Evolutionary conservation across 805 yeast species (phyloP).

Genomic region (Sugiyamaella chiloensis): DNA sequence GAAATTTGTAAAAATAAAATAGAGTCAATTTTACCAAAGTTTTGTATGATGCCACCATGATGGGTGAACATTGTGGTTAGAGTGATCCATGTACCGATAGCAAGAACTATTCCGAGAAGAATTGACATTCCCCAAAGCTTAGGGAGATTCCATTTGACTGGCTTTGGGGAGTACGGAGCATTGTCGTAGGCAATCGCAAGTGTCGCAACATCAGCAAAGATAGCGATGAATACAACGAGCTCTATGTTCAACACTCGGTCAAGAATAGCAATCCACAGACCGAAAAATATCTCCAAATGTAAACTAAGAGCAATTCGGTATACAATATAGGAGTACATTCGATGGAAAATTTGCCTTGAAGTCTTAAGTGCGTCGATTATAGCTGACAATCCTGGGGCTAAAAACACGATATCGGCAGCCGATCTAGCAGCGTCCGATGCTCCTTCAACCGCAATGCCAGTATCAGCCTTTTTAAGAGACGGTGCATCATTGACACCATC

Average conservation of each 20-base stretch:
- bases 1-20: conserved; percentile 91
- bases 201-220: conserved; percentile 83
- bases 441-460: conserved; percentile 80
- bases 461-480: conserved; percentile 66
- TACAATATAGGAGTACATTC: conserved; percentile 97
- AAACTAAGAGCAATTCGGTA: conserved; percentile 96
- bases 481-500: conserved; percentile 71
- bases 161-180: conserved; percentile 90
- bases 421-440: conserved; percentile 46
- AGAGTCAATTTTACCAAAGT: conserved; percentile 93
- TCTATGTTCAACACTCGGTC: conserved; percentile 83
- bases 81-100: conserved; percentile 86
- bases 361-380: conserved; percentile 71
- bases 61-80: conserved; percentile 89
- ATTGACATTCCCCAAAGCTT: conserved; percentile 85
- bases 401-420: conserved; percentile 45
- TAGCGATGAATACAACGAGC: conserved; percentile 93
- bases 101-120: conserved; percentile 62
- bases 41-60: conserved; percentile 89
- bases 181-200: conserved; percentile 84
- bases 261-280: conserved; percentile 94
- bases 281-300: conserved; percentile 91
- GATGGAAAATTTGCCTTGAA: conserved; percentile 96
- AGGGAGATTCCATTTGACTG: conserved; percentile 96
- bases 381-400: conserved; percentile 61